phyloP scores from a whole-genome alignment of 1,284 basidiomycete species.

The Ganoderma sp. region DNA sequence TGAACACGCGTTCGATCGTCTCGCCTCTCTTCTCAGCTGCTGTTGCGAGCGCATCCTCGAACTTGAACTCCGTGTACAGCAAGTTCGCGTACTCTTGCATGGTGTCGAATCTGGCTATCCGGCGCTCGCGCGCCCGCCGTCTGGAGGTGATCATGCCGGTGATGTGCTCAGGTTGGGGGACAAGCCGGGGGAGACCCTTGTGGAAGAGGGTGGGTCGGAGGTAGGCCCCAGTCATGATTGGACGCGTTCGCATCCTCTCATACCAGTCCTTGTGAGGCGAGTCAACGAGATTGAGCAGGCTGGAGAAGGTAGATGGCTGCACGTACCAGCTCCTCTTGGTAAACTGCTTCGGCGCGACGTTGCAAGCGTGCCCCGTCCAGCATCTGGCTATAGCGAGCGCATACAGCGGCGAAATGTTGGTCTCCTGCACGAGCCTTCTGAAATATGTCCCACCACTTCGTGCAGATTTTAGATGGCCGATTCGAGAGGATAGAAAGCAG shows the following conservation, averaged over 20 bases:
- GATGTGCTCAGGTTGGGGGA: constrained; percentile 74
- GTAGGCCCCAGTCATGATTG: constrained; percentile 72
- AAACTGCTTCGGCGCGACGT: constrained; percentile 51
- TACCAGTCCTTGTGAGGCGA: constrained; percentile 51
- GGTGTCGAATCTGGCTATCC: constrained; percentile 44
- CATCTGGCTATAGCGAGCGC: constrained; percentile 61
- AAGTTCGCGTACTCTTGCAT: constrained; percentile 50
- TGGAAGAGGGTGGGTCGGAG: constrained; percentile 67
- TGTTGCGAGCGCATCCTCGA: constrained; percentile 53
- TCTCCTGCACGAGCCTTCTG: constrained; percentile 59
- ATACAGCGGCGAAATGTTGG: constrained; percentile 48
- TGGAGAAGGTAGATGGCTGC: neutral
- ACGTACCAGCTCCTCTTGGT: constrained; percentile 59
- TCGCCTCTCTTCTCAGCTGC: constrained; percentile 25
- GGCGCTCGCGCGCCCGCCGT: constrained; percentile 52
- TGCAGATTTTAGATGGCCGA: neutral
- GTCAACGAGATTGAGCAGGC: neutral
- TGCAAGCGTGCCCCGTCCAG: constrained; percentile 58
- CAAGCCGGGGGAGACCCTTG: constrained; percentile 74
- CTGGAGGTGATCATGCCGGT: constrained; percentile 73
- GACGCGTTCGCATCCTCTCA: constrained; percentile 55
- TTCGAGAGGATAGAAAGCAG: constrained; percentile 46
- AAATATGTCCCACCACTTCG: constrained; percentile 71
- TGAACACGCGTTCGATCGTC: constrained; percentile 37
- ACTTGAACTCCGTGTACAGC: constrained; percentile 57